Conservation (phyloP, 148 eudicot genomes). For the Dysphania ambrosioides region DNA sequence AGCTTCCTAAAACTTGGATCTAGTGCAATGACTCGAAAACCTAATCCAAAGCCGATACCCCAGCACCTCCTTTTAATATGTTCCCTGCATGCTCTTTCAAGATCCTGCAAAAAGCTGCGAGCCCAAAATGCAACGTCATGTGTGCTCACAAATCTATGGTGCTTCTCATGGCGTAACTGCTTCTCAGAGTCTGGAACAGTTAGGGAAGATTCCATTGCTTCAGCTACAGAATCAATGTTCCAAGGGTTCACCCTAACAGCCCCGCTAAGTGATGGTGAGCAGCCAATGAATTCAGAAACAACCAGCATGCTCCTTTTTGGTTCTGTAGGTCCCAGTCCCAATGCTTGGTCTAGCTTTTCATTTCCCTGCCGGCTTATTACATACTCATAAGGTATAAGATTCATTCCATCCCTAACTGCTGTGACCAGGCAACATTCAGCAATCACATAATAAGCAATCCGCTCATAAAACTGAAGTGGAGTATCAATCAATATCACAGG, state of each 20-base stretch:
- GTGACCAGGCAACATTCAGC: slow-evolving; percentile 86
- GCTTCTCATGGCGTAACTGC: slow-evolving; percentile 79
- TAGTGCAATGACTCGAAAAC: slow-evolving; percentile 71
- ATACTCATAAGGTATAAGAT: slow-evolving; percentile 82
- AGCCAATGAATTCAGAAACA: slow-evolving; percentile 82
- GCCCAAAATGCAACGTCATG: slow-evolving; percentile 92
- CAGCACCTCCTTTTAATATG: slow-evolving; percentile 70
- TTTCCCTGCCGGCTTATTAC: slow-evolving; percentile 70
- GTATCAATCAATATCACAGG: slow-evolving; percentile 67
- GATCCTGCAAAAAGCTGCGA: slow-evolving; percentile 70
- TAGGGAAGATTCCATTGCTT: slow-evolving; percentile 71
- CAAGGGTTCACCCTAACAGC: slow-evolving; percentile 86
- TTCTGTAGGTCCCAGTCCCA: slow-evolving; percentile 40
- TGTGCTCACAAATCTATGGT: slow-evolving; percentile 72
- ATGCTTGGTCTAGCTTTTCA: slow-evolving; percentile 43
- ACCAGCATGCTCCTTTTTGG: slow-evolving; percentile 87
- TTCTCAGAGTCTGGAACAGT: slow-evolving; percentile 58
- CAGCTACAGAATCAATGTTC: slow-evolving; percentile 74
- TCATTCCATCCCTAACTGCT: slow-evolving; percentile 91
- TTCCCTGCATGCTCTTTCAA: slow-evolving; percentile 76
- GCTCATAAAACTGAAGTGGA: slow-evolving; percentile 62
- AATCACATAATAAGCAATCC: slow-evolving; percentile 69
- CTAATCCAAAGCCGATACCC: slow-evolving; percentile 87
- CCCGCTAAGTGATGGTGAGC: slow-evolving; percentile 92
- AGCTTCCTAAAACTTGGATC: slow-evolving; percentile 78